Evolutionary conservation across 257 asterid species (phyloP).

Genomic region (Sherardia arvensis): DNA sequence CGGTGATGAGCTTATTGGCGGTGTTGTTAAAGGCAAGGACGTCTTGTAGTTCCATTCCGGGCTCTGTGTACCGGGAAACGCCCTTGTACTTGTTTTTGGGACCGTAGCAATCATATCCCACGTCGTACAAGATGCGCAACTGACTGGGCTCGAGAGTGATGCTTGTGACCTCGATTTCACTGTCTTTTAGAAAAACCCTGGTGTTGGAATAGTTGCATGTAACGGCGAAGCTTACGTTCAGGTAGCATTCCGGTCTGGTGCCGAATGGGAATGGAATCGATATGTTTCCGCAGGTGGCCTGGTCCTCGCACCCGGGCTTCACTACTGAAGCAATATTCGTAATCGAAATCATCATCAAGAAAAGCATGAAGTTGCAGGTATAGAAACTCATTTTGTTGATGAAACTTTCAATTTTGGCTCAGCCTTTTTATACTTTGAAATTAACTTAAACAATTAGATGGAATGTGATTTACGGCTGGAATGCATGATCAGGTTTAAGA

Average conservation of each 20-base stretch:
- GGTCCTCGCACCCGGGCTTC: slow-evolving; percentile 11
- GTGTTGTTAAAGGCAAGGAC: slow-evolving; percentile 10
- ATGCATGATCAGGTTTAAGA: not conserved
- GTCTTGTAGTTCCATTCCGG: not conserved
- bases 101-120: slow-evolving; percentile 18
- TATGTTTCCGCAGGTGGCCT: slow-evolving; percentile 20
- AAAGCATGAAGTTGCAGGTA: not conserved
- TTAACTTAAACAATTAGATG: not conserved
- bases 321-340: not conserved
- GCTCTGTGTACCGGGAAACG: no score
- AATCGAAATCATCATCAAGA: not conserved
- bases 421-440: not conserved
- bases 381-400: not conserved
- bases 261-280: slow-evolving; percentile 36
- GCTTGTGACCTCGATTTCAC: not conserved
- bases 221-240: not conserved
- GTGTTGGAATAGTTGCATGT: not conserved
- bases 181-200: not conserved
- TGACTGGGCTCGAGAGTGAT: slow-evolving; percentile 16
- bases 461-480: not conserved
- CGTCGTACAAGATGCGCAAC: not conserved
- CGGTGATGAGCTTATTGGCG: slow-evolving; percentile 11
- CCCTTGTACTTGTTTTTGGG: not conserved
- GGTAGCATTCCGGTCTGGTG: slow-evolving; percentile 13
- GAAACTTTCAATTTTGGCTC: not conserved